Percentiles rank a stretch among this genome's conserved stretches.
Evolutionary conservation across 1,284 basidiomycete genomes (phyloP).

Genomic region (Heterobasidion occidentale): DNA sequence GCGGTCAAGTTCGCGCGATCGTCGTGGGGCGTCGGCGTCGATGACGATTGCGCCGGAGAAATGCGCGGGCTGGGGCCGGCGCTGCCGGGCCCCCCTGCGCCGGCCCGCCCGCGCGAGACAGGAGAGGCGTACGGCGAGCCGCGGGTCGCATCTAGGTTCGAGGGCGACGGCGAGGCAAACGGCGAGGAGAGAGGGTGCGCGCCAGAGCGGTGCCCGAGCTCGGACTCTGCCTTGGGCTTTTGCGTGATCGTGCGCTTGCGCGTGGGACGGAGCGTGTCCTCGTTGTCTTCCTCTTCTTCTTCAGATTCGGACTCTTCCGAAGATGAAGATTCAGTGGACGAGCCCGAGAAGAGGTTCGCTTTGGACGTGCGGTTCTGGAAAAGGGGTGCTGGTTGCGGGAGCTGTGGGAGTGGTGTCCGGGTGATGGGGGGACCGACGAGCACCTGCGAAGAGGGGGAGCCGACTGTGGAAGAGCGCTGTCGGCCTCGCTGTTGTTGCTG

Average conservation of each 20-base stretch:
- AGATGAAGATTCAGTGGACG: conserved; percentile 17
- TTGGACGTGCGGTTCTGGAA: not conserved
- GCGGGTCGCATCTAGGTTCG: conserved; percentile 1
- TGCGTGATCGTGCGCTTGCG: conserved; percentile 26
- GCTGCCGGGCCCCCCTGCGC: not conserved
- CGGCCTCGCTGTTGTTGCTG: conserved; percentile 9
- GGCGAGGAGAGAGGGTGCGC: conserved; percentile 10
- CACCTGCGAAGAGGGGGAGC: conserved; percentile 1
- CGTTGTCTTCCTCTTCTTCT: conserved; percentile 24
- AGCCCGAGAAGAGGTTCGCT: conserved; percentile 8
- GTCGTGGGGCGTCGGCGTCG: not conserved
- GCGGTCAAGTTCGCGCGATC: not conserved
- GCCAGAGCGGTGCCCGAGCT: conserved; percentile 19
- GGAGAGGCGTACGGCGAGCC: not conserved
- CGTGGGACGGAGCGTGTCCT: conserved; percentile 20
- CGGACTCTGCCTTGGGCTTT: conserved; percentile 18
- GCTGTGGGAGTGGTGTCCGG: conserved; percentile 7
- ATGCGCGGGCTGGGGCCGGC: conserved; percentile 2
- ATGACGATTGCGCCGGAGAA: conserved; percentile 1
- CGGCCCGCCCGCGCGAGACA: not conserved
- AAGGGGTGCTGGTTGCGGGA: too few relatives aligned
- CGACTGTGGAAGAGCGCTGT: conserved; percentile 6
- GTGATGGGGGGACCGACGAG: conserved; percentile 1
- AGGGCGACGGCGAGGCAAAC: conserved; percentile 9
- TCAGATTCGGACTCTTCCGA: conserved; percentile 26